Conservation (phyloP, 805 yeast species). For the Wickerhamiella galacta region DNA sequence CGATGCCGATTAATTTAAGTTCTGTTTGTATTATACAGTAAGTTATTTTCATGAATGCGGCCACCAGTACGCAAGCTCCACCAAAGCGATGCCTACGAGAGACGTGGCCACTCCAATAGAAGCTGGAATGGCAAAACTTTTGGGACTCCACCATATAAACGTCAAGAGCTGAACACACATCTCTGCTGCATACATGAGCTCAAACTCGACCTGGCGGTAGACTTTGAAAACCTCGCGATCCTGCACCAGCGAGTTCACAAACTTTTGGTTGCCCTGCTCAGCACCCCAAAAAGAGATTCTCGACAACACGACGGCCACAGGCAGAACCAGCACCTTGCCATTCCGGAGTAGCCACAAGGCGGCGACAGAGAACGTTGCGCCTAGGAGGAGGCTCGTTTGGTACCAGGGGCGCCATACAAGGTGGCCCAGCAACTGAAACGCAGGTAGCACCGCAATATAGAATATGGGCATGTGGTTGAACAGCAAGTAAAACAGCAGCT, state of each 20-base stretch:
- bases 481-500: constrained; percentile 11
- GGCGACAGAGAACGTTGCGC: not conserved
- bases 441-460: constrained; percentile 7
- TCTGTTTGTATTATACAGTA: too few species aligned
- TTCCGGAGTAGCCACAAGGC: not conserved
- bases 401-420: not conserved
- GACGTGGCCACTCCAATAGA: not conserved
- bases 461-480: constrained; percentile 6
- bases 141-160: constrained; percentile 2
- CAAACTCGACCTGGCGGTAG: constrained; percentile 1
- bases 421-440: constrained; percentile 9
- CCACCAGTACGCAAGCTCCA: not conserved
- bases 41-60: not conserved
- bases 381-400: too few species aligned
- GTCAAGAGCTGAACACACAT: constrained; percentile 1
- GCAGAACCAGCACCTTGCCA: not conserved
- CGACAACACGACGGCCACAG: not conserved
- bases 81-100: constrained; percentile 1
- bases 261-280: constrained; percentile 1
- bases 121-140: constrained; percentile 1
- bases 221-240: constrained; percentile 1
- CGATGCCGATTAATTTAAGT: too few species aligned
- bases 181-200: not conserved
- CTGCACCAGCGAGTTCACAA: constrained; percentile 2
- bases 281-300: not conserved